phyloP scores from a whole-genome alignment of 495 filamentous ascomycete genomes.

The Pseudoneurospora amorphoporcata region DNA sequence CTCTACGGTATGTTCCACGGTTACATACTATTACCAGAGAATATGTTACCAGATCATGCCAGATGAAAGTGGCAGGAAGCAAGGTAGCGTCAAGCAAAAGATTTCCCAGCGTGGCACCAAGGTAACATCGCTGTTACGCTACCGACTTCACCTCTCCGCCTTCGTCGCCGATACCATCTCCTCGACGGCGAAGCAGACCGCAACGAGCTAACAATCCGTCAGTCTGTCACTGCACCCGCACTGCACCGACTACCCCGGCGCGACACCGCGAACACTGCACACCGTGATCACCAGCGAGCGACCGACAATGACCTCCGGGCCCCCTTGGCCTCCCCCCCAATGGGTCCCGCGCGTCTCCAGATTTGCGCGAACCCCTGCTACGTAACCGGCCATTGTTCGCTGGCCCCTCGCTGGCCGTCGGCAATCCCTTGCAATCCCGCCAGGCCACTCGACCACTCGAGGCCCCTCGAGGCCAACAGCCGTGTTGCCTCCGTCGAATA shows the following conservation, averaged over 20 bases:
- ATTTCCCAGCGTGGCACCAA: neutral
- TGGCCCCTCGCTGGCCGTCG: neutral
- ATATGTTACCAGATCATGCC: neutral
- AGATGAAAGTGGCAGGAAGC: neutral
- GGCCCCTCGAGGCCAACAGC: neutral
- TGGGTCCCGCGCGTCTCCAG: neutral
- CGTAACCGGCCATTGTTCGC: neutral
- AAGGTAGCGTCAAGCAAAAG: neutral
- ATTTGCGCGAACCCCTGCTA: neutral
- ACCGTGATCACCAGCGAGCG: neutral
- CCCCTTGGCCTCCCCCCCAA: neutral
- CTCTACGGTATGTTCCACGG: neutral
- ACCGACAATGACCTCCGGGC: neutral
- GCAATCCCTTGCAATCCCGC: neutral
- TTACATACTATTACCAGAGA: neutral
- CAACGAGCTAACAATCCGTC: neutral
- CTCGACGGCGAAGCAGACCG: neutral
- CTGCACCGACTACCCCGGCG: neutral
- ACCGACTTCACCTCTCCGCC: neutral
- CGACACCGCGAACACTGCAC: neutral
- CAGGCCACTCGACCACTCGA: neutral
- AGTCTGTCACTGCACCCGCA: neutral
- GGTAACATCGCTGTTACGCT: neutral
- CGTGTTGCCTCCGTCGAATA: neutral
- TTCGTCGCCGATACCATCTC: neutral